A percentile compares a stretch with the other conserved stretches of the same genome.
phyloP scores from a whole-genome alignment of 2,329 filamentous ascomycete genomes.

The Colletotrichum sp. region DNA sequence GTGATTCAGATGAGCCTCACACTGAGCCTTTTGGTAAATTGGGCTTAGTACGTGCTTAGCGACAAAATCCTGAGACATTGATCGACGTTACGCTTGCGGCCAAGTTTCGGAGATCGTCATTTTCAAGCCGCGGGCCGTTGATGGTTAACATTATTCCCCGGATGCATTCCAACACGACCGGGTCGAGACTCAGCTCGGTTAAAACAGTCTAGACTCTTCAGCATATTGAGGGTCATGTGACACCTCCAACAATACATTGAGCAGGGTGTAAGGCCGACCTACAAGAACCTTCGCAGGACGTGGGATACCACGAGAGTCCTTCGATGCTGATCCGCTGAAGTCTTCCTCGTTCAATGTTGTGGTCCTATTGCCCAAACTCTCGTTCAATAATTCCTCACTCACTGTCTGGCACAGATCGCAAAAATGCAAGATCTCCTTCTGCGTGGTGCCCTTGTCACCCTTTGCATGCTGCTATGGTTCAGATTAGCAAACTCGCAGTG shows the following conservation, averaged over 20 bases:
- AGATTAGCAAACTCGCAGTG: not conserved
- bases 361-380: not conserved
- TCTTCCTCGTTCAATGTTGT: not conserved
- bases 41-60: not conserved
- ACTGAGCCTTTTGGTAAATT: not conserved
- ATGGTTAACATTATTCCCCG: not conserved
- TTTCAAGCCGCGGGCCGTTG: not conserved
- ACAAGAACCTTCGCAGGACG: not conserved
- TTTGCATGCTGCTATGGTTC: not conserved
- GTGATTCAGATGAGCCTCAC: not conserved
- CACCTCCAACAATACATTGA: not conserved
- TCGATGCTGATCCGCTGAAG: not conserved
- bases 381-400: not conserved
- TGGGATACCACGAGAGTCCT: not conserved
- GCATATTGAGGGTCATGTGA: not conserved
- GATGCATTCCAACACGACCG: not conserved
- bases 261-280: not conserved
- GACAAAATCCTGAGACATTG: not conserved
- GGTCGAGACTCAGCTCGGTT: not conserved
- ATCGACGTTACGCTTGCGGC: not conserved
- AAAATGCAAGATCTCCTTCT: not conserved
- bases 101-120: not conserved
- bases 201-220: not conserved
- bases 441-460: not conserved
- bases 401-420: not conserved